These are phyloP conservation scores for Hyaloscypha hepaticicola DNA, from an alignment of 495 filamentous ascomycete genomes.

Conservation along the genomic window DNA sequence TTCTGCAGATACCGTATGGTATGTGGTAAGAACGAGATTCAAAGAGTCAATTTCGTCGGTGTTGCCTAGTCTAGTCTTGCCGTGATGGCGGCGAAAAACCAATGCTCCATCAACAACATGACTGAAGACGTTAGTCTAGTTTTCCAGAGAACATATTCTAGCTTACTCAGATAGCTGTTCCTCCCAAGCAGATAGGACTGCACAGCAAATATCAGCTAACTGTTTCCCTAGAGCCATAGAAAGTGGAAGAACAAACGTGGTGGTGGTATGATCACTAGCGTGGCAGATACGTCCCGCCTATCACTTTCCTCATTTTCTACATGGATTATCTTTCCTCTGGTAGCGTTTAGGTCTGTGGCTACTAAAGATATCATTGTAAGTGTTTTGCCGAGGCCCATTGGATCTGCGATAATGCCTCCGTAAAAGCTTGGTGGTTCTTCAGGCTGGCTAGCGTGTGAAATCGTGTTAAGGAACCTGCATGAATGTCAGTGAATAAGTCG, in stretches of 20 bases:
- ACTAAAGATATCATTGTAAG: slow-evolving; percentile 59
- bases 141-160: slow-evolving; percentile 1
- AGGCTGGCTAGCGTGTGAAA: slow-evolving; percentile 63
- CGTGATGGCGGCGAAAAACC: not conserved
- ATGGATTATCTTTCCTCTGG: not conserved
- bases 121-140: not conserved
- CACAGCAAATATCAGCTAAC: too few species aligned
- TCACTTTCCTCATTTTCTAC: not conserved
- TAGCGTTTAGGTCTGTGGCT: slow-evolving; percentile 18
- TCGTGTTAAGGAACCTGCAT: slow-evolving; percentile 54
- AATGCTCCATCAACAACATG: not conserved
- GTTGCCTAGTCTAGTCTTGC: not conserved
- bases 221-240: too few species aligned
- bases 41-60: slow-evolving; percentile 11
- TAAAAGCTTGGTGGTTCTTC: slow-evolving; percentile 64
- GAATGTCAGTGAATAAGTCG: too few species aligned
- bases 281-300: slow-evolving; percentile 14
- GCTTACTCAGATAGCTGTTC: slow-evolving; percentile 34
- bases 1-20: slow-evolving; percentile 40
- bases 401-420: slow-evolving; percentile 88
- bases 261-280: slow-evolving; percentile 41
- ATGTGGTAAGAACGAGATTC: slow-evolving; percentile 41
- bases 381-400: slow-evolving; percentile 96
- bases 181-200: slow-evolving; percentile 41
- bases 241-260: slow-evolving; percentile 30